These are phyloP conservation scores for Tephrocybe sp. DNA, from an alignment of 768 basidiomycete genomes.

Conservation along the genomic window DNA sequence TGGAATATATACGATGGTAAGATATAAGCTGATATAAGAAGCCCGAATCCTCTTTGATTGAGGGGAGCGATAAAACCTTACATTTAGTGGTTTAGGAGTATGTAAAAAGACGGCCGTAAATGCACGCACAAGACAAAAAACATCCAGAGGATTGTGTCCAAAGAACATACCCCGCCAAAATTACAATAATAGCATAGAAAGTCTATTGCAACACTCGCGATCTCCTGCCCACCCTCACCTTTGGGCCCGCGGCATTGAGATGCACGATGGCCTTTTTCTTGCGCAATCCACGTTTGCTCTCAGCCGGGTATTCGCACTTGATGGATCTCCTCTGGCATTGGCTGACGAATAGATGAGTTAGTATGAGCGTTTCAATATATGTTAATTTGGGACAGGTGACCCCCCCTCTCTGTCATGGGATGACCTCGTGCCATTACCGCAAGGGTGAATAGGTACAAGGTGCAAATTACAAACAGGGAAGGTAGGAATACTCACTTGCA, in stretches of 20 bases:
- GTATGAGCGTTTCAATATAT: constrained; percentile 3
- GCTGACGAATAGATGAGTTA: constrained; percentile 34
- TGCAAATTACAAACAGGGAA: constrained; percentile 7
- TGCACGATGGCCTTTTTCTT: constrained; percentile 37
- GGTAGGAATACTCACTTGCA: constrained; percentile 55
- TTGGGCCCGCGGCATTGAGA: constrained; percentile 20
- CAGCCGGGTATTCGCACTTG: constrained; percentile 67
- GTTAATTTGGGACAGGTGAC: constrained; percentile 6
- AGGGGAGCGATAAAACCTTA: constrained; percentile 3
- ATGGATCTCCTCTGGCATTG: constrained; percentile 72
- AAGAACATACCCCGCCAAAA: neutral
- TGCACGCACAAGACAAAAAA: no score
- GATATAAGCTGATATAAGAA: neutral
- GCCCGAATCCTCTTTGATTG: neutral
- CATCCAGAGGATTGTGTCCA: no score
- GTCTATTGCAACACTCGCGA: constrained; percentile 10
- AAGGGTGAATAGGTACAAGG: constrained; percentile 10
- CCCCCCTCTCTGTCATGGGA: constrained; percentile 7
- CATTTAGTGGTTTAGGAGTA: neutral
- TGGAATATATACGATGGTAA: constrained; percentile 5
- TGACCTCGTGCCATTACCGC: constrained; percentile 11
- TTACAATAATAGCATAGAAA: neutral
- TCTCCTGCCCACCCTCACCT: constrained; percentile 19
- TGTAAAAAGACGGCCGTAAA: neutral
- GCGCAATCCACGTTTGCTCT: constrained; percentile 69